Evolutionary conservation across 2,329 filamentous ascomycete genomes (phyloP).

Genomic region (Neodidymelliopsis sp.): DNA sequence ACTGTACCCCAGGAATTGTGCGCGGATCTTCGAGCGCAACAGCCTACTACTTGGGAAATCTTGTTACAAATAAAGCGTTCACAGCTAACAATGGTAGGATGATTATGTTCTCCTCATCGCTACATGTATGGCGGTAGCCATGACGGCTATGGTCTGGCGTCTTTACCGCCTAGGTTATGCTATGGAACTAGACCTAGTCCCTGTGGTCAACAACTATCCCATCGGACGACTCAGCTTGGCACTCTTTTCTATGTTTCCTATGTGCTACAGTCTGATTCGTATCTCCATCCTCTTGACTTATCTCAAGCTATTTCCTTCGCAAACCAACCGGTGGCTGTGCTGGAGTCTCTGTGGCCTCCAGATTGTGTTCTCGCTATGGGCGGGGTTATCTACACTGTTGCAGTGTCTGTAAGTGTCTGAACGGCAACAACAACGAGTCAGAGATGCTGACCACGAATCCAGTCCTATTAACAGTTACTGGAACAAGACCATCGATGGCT

Average conservation of each 20-base stretch:
- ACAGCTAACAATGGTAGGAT: constrained; percentile 6
- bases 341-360: constrained; percentile 15
- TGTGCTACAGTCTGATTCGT: constrained; percentile 19
- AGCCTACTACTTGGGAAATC: background rate
- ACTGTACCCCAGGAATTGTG: background rate
- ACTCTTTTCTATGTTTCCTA: constrained; percentile 17
- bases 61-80: background rate
- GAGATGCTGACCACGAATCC: background rate
- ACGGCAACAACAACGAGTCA: background rate
- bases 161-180: constrained; percentile 14
- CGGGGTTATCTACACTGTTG: constrained; percentile 6
- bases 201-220: constrained; percentile 6
- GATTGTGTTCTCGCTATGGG: constrained; percentile 10
- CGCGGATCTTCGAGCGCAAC: background rate
- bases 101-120: constrained; percentile 12
- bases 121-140: constrained; percentile 5
- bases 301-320: constrained; percentile 19
- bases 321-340: constrained; percentile 23
- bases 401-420: constrained; percentile 9
- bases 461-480: constrained; percentile 19
- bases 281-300: constrained; percentile 22
- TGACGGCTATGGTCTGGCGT: constrained; percentile 16
- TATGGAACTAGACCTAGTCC: constrained; percentile 2
- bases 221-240: constrained; percentile 15
- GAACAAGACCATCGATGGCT: constrained; percentile 7